phyloP scores from a whole-genome alignment of 1,284 basidiomycete genomes.

The Rhodotorula sp. region DNA sequence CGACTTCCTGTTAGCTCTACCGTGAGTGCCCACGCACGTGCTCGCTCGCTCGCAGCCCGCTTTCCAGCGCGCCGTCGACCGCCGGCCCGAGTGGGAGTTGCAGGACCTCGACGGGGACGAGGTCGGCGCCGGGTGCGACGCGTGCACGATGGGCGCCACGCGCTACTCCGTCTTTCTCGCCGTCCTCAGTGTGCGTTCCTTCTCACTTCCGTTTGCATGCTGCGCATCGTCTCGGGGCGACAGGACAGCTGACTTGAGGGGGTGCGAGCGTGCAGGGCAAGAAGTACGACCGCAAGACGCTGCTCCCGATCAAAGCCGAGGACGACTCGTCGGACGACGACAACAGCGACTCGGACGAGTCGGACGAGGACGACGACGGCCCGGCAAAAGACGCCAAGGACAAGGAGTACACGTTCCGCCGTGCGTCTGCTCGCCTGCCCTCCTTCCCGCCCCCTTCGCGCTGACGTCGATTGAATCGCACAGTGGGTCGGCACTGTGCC shows the following conservation, averaged over 20 bases:
- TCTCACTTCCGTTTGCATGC: neutral
- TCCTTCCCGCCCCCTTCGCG: neutral
- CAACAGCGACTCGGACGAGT: neutral
- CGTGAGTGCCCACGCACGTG: too few relatives aligned
- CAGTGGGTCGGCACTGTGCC: slow-evolving; percentile 28
- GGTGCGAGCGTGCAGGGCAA: slow-evolving; percentile 5
- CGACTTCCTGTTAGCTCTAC: too few relatives aligned
- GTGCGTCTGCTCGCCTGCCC: slow-evolving; percentile 1
- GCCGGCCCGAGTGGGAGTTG: slow-evolving; percentile 4
- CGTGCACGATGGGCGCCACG: slow-evolving; percentile 16
- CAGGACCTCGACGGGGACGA: neutral
- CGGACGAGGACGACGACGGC: neutral
- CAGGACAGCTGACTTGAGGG: neutral
- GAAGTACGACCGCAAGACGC: slow-evolving; percentile 27
- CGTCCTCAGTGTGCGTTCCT: slow-evolving; percentile 5
- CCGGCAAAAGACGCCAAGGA: slow-evolving; percentile 3
- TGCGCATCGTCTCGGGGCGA: neutral
- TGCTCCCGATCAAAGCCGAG: neutral
- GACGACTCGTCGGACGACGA: slow-evolving; percentile 9
- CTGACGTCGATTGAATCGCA: too few relatives aligned
- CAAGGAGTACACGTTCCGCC: slow-evolving; percentile 18
- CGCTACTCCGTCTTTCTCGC: slow-evolving; percentile 10
- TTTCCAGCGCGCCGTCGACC: slow-evolving; percentile 20
- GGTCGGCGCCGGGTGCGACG: slow-evolving; percentile 12
- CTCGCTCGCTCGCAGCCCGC: neutral